These are phyloP conservation scores for Aspergillus chevalieri DNA, from an alignment of 2,329 filamentous ascomycete species.

Conservation along the genomic window DNA sequence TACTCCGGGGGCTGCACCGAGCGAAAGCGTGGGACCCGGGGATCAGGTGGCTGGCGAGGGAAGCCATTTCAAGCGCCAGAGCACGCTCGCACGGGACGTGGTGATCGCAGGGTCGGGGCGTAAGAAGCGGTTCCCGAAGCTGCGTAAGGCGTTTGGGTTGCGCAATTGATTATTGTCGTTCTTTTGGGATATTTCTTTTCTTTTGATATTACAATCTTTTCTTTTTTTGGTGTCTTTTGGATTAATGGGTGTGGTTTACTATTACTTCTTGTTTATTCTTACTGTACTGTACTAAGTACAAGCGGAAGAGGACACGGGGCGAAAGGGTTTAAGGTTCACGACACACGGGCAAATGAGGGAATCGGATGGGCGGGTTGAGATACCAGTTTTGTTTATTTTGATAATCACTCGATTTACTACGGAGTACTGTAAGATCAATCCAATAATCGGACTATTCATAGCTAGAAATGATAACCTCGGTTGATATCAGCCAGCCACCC, in stretches of 20 bases:
- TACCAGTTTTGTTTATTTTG: too few species aligned
- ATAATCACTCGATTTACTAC: too few species aligned
- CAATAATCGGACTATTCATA: too few species aligned
- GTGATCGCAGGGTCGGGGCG: constrained; percentile 32
- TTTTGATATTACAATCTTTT: background rate
- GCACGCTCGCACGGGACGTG: constrained; percentile 18
- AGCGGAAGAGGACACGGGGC: too few species aligned
- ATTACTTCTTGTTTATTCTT: background rate
- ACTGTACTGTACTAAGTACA: too few species aligned
- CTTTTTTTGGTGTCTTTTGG: background rate
- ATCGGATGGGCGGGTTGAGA: too few species aligned
- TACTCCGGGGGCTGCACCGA: too few species aligned
- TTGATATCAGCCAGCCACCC: too few species aligned
- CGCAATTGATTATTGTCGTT: constrained; percentile 7
- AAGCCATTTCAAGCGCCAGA: background rate
- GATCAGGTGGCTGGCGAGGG: background rate
- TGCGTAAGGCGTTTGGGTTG: constrained; percentile 42
- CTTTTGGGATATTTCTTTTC: background rate
- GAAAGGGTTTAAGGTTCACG: too few species aligned
- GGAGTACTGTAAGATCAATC: too few species aligned
- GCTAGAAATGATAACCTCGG: too few species aligned
- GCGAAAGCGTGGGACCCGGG: background rate
- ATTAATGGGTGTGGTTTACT: background rate
- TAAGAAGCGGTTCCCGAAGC: constrained; percentile 41
- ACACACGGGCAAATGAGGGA: too few species aligned